Conservation (phyloP, 495 filamentous ascomycete species). For the Penicillium canescens region DNA sequence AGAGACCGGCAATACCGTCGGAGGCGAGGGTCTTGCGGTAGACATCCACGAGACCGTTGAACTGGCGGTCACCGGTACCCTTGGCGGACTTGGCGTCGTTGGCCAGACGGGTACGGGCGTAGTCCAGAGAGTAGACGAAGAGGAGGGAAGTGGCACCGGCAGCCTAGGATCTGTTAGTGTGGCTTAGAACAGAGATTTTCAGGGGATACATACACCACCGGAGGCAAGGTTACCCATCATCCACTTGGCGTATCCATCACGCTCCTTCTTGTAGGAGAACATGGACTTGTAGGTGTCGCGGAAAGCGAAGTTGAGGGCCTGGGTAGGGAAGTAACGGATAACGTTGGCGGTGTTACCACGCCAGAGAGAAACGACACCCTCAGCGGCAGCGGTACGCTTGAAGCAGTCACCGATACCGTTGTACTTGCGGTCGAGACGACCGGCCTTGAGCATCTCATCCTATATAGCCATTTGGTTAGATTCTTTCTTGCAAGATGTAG, state of each 20-base stretch:
- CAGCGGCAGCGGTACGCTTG: constrained; percentile 76
- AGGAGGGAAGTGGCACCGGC: constrained; percentile 99
- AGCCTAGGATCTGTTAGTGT: constrained; percentile 57
- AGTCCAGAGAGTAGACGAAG: constrained; percentile 99
- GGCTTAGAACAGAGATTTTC: not conserved
- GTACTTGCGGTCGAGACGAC: constrained; percentile 98
- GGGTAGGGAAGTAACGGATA: constrained; percentile 99
- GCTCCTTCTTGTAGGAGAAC: constrained; percentile 99
- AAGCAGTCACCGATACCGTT: constrained; percentile 94
- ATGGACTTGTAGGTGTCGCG: constrained; percentile 99
- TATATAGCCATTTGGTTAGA: constrained; percentile 37
- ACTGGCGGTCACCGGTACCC: constrained; percentile 92
- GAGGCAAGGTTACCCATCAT: constrained; percentile 99
- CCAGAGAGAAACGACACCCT: constrained; percentile 87
- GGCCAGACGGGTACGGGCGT: constrained; percentile 99
- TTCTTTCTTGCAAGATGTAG: not conserved
- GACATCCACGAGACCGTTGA: constrained; percentile 98
- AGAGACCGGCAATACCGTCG: constrained; percentile 98
- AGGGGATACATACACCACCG: constrained; percentile 81
- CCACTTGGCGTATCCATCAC: constrained; percentile 98
- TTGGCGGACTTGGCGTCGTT: constrained; percentile 99
- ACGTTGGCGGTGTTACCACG: constrained; percentile 99
- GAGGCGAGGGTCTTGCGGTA: constrained; percentile 99
- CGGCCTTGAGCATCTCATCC: constrained; percentile 99
- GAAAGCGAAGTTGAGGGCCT: constrained; percentile 99